Evolutionary conservation across 192 early-diverging fungal genomes (phyloP).

Genomic region (Backusella psychrophila): DNA sequence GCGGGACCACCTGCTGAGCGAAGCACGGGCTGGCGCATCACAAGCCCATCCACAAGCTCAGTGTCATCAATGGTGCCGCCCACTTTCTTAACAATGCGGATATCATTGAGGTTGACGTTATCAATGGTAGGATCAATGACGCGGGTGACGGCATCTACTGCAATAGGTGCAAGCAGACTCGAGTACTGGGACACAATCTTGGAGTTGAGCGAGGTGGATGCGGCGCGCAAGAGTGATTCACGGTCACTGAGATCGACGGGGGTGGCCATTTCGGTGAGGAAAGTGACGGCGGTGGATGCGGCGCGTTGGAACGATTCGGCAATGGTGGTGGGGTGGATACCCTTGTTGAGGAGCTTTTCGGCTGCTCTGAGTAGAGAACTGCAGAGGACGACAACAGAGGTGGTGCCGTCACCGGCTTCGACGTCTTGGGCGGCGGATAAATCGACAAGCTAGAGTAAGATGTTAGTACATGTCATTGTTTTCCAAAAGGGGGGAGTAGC

Average conservation of each 20-base stretch:
- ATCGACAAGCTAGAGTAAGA: slow-evolving; percentile 77
- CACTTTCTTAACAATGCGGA: slow-evolving; percentile 93
- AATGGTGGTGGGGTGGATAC: slow-evolving; percentile 97
- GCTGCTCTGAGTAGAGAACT: slow-evolving; percentile 85
- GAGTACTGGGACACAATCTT: slow-evolving; percentile 99
- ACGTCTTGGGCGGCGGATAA: slow-evolving; percentile 98
- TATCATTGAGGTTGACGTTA: slow-evolving; percentile 95
- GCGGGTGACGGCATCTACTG: slow-evolving; percentile 89
- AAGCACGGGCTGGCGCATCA: slow-evolving; percentile 90
- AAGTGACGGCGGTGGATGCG: slow-evolving; percentile 81
- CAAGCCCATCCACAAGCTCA: slow-evolving; percentile 90
- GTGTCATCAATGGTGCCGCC: slow-evolving; percentile 99
- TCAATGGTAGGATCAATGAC: slow-evolving; percentile 85
- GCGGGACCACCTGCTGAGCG: slow-evolving; percentile 92
- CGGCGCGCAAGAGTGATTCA: slow-evolving; percentile 88
- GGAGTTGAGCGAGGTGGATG: slow-evolving; percentile 94
- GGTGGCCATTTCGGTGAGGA: slow-evolving; percentile 87
- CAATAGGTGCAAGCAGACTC: slow-evolving; percentile 89
- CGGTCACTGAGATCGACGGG: slow-evolving; percentile 84
- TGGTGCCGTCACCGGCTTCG: slow-evolving; percentile 98
- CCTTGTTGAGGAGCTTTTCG: slow-evolving; percentile 91
- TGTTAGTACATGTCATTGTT: not conserved
- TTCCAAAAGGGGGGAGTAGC: too few relatives aligned
- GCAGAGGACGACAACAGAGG: slow-evolving; percentile 95
- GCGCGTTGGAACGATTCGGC: slow-evolving; percentile 97